Evolutionary conservation across 352 stramenopile genomes (phyloP), one percentile per base, ranked within the genome.

Genomic region (Pseudoperonospora humuli): DNA sequence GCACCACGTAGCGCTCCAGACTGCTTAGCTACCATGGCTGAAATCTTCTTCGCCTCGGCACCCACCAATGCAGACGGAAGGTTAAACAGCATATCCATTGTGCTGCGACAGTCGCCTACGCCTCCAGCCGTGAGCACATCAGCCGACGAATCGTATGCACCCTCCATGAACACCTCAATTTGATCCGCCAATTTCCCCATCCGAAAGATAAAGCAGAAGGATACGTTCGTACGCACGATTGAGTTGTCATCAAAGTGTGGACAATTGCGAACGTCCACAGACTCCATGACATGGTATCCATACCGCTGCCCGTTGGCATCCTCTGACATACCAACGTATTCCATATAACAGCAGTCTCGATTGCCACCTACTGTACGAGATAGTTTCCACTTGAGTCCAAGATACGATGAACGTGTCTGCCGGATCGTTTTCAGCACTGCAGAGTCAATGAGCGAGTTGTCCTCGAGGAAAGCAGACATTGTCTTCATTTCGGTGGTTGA

Each of bases 381-480:
- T 26, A 86, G 50, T 40, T 81, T 83, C 75, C 75, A 86, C 62
- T 86, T 86, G 44, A 86, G 66, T 10, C 75, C 72, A 27, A 84
- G 50, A 39, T 82, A 83, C 19, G 69, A 76, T 17, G 69, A 67
- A 10, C 63, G 69, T 23, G 63, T 70, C 29, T 69, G 48, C 19
- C 70, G 65, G 37, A 86, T 54, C 0, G 69, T 81, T 32, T 83
- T 69, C 9, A 86, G 46, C 45, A 79, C 75, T 26, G 67, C 69
- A 15, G 66, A 75, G 37, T 86, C 75, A 20, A 86, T 75, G 23
- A 86, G 55, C 35, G 66, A 71, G 39, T 84, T 64, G 35, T 76
- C 71, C 1, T 45, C 54, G 0, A 74, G 40, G 39, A 81, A 75
- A 3, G 71, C 57, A 14, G 57, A 45, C 18, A 78, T 56, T 1